These are phyloP conservation scores for Nymphaea colorata DNA, from an alignment of 164 flowering plant species.

Conservation along the genomic window DNA sequence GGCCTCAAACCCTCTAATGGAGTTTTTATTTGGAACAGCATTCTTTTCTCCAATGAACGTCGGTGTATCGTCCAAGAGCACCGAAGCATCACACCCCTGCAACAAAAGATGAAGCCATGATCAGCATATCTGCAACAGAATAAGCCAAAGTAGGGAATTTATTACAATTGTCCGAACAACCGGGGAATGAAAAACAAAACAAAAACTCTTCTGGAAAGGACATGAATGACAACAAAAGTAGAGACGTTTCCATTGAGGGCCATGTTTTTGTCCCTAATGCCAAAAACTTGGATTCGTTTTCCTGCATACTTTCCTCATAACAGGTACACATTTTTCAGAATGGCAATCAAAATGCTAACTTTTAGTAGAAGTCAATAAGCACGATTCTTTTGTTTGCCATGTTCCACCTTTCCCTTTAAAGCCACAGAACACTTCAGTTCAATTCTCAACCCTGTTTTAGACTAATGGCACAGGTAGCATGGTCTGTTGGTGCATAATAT, in stretches of 20 bases:
- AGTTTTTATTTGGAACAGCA: background rate
- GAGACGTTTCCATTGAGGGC: background rate
- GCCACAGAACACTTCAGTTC: too few relatives aligned
- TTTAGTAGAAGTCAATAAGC: too few relatives aligned
- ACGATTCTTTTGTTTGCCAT: too few relatives aligned
- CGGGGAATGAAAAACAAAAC: background rate
- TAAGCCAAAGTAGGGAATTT: background rate
- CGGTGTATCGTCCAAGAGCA: background rate
- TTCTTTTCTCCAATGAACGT: conserved; percentile 2
- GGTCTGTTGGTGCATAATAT: too few relatives aligned
- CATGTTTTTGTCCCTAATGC: too few relatives aligned
- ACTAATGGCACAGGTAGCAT: too few relatives aligned
- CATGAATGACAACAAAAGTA: background rate
- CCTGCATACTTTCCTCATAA: too few relatives aligned
- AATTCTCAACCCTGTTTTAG: too few relatives aligned
- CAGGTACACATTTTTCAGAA: too few relatives aligned
- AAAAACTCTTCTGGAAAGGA: background rate
- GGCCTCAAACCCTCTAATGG: background rate
- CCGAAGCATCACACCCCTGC: background rate
- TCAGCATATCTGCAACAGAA: background rate
- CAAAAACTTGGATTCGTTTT: too few relatives aligned
- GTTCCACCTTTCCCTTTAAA: too few relatives aligned
- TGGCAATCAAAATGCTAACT: too few relatives aligned
- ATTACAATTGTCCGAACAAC: background rate
- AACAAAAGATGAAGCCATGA: background rate